Evolutionary conservation across 345 rosid genomes (phyloP), one percentile per base, ranked within the genome.

Genomic region (Lepidium sativum): DNA sequence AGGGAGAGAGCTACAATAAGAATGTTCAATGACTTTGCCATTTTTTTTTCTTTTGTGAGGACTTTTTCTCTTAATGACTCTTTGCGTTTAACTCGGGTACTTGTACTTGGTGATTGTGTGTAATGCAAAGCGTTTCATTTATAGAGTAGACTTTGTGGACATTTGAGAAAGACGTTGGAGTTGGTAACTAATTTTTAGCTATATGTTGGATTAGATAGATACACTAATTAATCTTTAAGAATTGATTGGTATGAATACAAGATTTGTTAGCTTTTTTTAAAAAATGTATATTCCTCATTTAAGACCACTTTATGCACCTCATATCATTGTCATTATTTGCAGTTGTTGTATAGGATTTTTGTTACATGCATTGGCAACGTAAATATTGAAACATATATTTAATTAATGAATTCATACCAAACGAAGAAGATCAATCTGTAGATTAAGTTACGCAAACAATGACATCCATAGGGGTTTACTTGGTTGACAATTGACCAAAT

Each of bases 11-110:
- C 51, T 59, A 35, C 71, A 6, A 74, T 16, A 38, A 81, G 42
- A 45, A 69, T 38, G 80, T 72, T 71, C 65, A 69, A 27, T 20
- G 49, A 60, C 31, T 35, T 73, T 4, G 76, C 71, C 91, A 83
- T 80, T 23, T 63, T 54, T 18, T 32, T 61, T 59, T 41, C 3
- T 6, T 25, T 61, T 63, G 37, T 4, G 9, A 41, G 3, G 37
- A 49, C 54, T 27, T 12, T 65, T 9, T 64, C 29, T 64, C 76
- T 51, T 71, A 67, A 51, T 41, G 61, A 33, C 40, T 60, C 6
- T 12, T 42, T 45, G 5, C 1, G 6, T 9, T 37, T 37, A 27
- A 68, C 65, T 47, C 66, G 61, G 68, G 52, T 69, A 33, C 67
- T 61, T 69, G 68, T 50, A 38, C 31, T 83, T 38, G 35, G 43